Evolutionary conservation across 1,284 basidiomycete genomes (phyloP).

Genomic region (Boletus albobrunnescens): DNA sequence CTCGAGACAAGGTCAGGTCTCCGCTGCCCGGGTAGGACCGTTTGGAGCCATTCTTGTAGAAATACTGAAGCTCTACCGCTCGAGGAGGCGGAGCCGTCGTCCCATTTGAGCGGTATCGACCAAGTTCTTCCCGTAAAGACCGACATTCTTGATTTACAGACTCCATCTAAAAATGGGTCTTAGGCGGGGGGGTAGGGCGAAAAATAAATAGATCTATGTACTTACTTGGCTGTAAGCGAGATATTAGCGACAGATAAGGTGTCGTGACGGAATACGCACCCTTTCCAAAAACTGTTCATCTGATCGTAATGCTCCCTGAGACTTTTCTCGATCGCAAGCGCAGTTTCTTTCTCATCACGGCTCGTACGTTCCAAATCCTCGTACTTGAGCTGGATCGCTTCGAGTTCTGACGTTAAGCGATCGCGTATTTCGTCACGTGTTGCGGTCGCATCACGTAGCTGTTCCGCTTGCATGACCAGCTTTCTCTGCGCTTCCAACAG

Average conservation of each 20-base stretch:
- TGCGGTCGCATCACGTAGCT: slow-evolving; percentile 22
- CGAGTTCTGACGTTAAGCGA: slow-evolving; percentile 30
- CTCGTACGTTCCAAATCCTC: slow-evolving; percentile 29
- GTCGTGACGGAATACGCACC: slow-evolving; percentile 27
- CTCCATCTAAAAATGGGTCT: slow-evolving; percentile 31
- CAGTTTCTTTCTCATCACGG: slow-evolving; percentile 36
- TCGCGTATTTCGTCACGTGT: slow-evolving; percentile 30
- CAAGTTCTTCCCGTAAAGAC: slow-evolving; percentile 30
- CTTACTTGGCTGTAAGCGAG: slow-evolving; percentile 38
- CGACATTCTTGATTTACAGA: slow-evolving; percentile 32
- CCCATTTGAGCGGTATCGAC: slow-evolving; percentile 21
- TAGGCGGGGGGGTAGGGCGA: slow-evolving; percentile 3
- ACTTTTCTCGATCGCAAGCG: slow-evolving; percentile 35
- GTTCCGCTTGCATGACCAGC: slow-evolving; percentile 25
- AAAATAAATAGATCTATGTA: slow-evolving; percentile 4
- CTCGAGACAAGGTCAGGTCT: slow-evolving; percentile 23
- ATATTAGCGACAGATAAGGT: slow-evolving; percentile 16
- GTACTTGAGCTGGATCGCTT: slow-evolving; percentile 21
- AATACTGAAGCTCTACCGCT: slow-evolving; percentile 29
- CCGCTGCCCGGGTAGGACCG: slow-evolving; percentile 19
- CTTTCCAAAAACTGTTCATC: slow-evolving; percentile 37
- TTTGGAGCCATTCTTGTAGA: slow-evolving; percentile 28
- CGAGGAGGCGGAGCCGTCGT: slow-evolving; percentile 16
- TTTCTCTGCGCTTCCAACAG: slow-evolving; percentile 33
- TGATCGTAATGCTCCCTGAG: slow-evolving; percentile 37